These are phyloP conservation scores for Aspergillus viridinutans DNA, from an alignment of 2,329 filamentous ascomycete species.

Conservation along the genomic window DNA sequence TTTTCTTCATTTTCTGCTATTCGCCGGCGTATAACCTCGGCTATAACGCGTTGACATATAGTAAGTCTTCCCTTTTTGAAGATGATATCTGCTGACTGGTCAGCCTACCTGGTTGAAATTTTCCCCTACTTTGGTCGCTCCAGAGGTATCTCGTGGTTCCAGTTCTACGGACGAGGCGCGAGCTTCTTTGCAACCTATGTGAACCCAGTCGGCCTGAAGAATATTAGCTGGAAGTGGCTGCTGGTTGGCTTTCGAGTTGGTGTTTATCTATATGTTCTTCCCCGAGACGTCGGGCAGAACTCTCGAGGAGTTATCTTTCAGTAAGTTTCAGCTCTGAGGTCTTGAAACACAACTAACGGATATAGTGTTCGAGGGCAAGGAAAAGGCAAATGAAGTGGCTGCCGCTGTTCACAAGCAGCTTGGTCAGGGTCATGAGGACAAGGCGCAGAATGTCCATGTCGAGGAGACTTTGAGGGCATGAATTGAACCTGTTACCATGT, in stretches of 20 bases:
- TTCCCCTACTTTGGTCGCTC: conserved; percentile 57
- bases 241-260: conserved; percentile 40
- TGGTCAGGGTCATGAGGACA: conserved; percentile 17
- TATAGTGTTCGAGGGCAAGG: conserved; percentile 37
- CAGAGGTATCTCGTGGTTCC: conserved; percentile 56
- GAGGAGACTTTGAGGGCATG: background rate
- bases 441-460: conserved; percentile 3
- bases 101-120: conserved; percentile 52
- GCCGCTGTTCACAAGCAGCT: conserved; percentile 37
- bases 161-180: conserved; percentile 51
- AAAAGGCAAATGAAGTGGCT: conserved; percentile 31
- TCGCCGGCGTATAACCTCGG: conserved; percentile 60
- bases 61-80: conserved; percentile 4
- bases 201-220: conserved; percentile 45
- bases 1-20: conserved; percentile 61
- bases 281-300: conserved; percentile 42
- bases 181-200: conserved; percentile 49
- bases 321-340: conserved; percentile 23
- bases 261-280: conserved; percentile 44
- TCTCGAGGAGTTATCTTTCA: conserved; percentile 46
- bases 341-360: conserved; percentile 9
- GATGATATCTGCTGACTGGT: conserved; percentile 1
- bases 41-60: conserved; percentile 60
- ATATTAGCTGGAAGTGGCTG: conserved; percentile 43
- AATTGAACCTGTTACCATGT: background rate